These are phyloP conservation scores for Pelargonium australe DNA, from an alignment of 441 rosid genomes.

Conservation along the genomic window DNA sequence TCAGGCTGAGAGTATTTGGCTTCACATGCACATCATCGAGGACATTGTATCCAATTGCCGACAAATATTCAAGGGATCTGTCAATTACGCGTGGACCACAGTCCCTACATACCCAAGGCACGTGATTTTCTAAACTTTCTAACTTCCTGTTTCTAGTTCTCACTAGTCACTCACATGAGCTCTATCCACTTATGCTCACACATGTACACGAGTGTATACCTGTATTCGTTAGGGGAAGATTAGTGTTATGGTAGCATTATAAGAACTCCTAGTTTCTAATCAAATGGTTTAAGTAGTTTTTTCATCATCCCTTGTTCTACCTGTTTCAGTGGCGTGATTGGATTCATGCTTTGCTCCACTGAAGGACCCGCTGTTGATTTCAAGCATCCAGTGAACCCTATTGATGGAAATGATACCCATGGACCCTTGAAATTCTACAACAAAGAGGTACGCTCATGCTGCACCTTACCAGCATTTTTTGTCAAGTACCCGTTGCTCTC, in stretches of 20 bases:
- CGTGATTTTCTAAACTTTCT: not conserved
- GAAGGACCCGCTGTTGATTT: conserved; percentile 85
- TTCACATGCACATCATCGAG: conserved; percentile 93
- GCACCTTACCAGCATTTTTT: not conserved
- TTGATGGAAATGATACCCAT: conserved; percentile 37
- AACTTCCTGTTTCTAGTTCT: not conserved
- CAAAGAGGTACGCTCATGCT: conserved; percentile 46
- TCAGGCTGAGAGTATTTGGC: conserved; percentile 96
- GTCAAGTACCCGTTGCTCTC: not conserved
- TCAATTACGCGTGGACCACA: conserved; percentile 91
- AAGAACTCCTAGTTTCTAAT: too few relatives aligned
- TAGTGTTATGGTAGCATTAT: too few relatives aligned
- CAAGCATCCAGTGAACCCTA: conserved; percentile 74
- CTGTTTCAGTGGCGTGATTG: conserved; percentile 71
- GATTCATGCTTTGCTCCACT: conserved; percentile 91
- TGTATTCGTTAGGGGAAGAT: too few relatives aligned
- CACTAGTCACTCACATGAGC: too few relatives aligned
- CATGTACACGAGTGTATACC: too few relatives aligned
- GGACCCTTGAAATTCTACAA: conserved; percentile 75
- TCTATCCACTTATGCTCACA: too few relatives aligned
- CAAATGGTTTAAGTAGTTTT: too few relatives aligned
- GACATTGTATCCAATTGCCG: conserved; percentile 77
- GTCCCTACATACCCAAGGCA: conserved; percentile 97
- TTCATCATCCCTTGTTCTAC: not conserved
- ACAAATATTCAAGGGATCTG: conserved; percentile 80